phyloP scores from a whole-genome alignment of 2,329 filamentous ascomycete genomes.

The Fusarium sp. region DNA sequence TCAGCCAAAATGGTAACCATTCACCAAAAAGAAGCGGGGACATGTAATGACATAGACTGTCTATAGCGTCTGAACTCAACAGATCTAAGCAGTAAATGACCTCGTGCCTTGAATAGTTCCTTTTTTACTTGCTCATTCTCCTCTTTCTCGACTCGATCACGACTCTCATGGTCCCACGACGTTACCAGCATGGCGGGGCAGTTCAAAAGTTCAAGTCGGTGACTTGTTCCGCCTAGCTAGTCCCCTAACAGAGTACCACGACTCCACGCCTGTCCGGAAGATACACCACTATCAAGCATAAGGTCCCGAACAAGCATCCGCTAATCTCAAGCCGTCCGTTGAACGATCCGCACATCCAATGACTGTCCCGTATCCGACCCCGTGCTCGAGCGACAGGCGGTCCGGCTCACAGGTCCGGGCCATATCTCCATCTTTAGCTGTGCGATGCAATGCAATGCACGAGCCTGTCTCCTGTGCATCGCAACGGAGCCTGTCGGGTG shows the following conservation, averaged over 20 bases:
- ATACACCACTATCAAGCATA: background rate
- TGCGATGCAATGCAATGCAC: conserved; percentile 9
- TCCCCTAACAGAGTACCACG: background rate
- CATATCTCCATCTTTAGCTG: conserved; percentile 19
- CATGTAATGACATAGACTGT: conserved; percentile 3
- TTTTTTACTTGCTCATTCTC: conserved; percentile 1
- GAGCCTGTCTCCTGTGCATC: conserved; percentile 15
- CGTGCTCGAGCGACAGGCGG: conserved; percentile 48
- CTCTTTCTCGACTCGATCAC: conserved; percentile 18
- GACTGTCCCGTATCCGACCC: conserved; percentile 40
- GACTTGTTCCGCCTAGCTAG: conserved; percentile 1
- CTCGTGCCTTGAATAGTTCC: conserved; percentile 4
- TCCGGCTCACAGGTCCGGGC: conserved; percentile 26
- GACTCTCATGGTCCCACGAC: conserved; percentile 22
- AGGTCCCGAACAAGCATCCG: conserved; percentile 36
- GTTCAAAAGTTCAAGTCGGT: background rate
- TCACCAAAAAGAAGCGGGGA: conserved; percentile 26
- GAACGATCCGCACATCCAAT: conserved; percentile 43
- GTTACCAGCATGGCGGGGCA: conserved; percentile 19
- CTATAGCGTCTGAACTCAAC: background rate
- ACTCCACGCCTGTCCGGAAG: background rate
- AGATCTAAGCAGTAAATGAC: conserved; percentile 12
- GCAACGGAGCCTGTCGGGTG: conserved; percentile 17
- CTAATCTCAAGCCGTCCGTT: conserved; percentile 41
- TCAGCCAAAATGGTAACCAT: conserved; percentile 31